Percentiles rank a stretch among this genome's conserved stretches.
These are phyloP conservation scores for Pseudotulostoma volvatum DNA, from an alignment of 495 filamentous ascomycete species.

Conservation along the genomic window DNA sequence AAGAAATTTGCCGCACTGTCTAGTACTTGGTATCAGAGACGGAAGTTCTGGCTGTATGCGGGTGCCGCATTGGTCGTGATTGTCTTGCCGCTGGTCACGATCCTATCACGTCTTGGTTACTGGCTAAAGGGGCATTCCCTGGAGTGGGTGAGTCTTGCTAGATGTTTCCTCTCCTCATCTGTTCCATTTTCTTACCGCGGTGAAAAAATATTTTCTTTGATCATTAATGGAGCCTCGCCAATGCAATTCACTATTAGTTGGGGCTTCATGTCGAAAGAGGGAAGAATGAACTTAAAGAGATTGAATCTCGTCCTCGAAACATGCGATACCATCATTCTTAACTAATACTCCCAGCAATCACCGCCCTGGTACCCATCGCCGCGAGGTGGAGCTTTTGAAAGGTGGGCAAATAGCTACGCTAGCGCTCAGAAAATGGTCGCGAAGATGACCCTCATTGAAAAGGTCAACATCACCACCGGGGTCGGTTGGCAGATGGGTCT, in stretches of 20 bases:
- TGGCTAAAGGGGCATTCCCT: background rate
- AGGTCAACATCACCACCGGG: constrained; percentile 89
- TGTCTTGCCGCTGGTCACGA: background rate
- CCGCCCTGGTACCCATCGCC: constrained; percentile 80
- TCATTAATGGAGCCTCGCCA: too few species aligned
- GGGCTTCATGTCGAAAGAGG: too few species aligned
- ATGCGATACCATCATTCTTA: too few species aligned
- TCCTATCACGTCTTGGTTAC: background rate
- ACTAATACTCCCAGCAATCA: constrained; percentile 18
- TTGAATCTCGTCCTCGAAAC: too few species aligned
- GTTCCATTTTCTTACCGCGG: too few species aligned
- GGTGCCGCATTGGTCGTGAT: background rate
- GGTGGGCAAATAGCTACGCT: constrained; percentile 64
- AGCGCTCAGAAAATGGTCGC: constrained; percentile 67
- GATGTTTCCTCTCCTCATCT: too few species aligned
- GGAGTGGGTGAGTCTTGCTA: background rate
- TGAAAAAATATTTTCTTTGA: too few species aligned
- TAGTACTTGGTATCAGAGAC: background rate
- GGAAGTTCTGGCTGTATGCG: background rate
- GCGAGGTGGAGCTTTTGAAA: constrained; percentile 51
- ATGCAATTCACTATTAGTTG: too few species aligned
- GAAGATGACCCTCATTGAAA: constrained; percentile 76
- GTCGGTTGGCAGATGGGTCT: constrained; percentile 82
- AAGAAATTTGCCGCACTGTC: constrained; percentile 5
- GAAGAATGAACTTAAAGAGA: too few species aligned